These are phyloP conservation scores for Xylaria sp. DNA, from an alignment of 2,329 filamentous ascomycete species.

Conservation along the genomic window DNA sequence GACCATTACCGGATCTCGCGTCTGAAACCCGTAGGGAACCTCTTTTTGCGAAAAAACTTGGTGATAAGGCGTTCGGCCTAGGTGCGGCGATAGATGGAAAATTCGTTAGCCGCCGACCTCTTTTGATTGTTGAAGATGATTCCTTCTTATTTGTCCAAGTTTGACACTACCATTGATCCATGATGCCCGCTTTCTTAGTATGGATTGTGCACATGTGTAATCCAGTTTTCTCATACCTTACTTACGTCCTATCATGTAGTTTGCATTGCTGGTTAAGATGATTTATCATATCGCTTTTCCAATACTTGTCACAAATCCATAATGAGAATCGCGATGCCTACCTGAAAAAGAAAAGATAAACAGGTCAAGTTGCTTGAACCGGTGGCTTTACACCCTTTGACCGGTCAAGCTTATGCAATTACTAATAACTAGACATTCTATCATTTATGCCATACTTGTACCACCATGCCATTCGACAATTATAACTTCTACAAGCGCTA, in stretches of 20 bases:
- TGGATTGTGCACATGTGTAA: slow-evolving; percentile 23
- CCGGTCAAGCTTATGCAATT: slow-evolving; percentile 21
- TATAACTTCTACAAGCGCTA: slow-evolving; percentile 11
- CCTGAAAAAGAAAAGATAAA: slow-evolving; percentile 13
- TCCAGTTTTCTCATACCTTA: background rate
- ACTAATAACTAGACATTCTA: slow-evolving; percentile 8
- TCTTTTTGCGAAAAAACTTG: slow-evolving; percentile 6
- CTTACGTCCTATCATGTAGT: background rate
- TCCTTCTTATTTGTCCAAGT: background rate
- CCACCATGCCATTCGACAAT: background rate
- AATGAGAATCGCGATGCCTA: background rate
- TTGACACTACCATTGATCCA: slow-evolving; percentile 9
- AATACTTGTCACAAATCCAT: background rate
- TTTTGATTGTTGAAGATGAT: slow-evolving; percentile 6
- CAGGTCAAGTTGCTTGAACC: background rate
- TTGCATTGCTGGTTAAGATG: slow-evolving; percentile 12
- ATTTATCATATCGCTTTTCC: slow-evolving; percentile 5
- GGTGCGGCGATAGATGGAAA: background rate
- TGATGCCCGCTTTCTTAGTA: slow-evolving; percentile 19
- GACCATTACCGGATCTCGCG: background rate
- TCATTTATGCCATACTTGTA: slow-evolving; percentile 8
- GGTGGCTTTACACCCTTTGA: slow-evolving; percentile 1
- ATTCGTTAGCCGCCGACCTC: slow-evolving; percentile 1
- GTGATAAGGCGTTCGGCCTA: slow-evolving; percentile 6
- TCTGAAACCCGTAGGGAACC: background rate